A percentile compares a stretch with the other conserved stretches of the same genome.
phyloP scores from a whole-genome alignment of 805 yeast genomes.

The Saturnispora sekii region DNA sequence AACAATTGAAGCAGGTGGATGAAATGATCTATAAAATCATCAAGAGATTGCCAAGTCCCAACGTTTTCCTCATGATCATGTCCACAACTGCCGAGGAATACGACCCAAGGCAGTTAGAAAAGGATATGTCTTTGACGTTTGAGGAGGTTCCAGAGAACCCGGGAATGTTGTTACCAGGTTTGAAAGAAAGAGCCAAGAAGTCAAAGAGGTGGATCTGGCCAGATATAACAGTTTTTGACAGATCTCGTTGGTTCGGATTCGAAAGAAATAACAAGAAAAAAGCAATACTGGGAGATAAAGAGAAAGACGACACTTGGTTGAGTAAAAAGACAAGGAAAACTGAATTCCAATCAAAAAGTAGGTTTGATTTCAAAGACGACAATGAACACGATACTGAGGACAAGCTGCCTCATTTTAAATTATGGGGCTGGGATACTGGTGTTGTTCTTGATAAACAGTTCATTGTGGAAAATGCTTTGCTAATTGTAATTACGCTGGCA shows the following conservation, averaged over 20 bases:
- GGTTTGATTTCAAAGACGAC: constrained; percentile 18
- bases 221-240: constrained; percentile 43
- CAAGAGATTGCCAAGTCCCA: constrained; percentile 70
- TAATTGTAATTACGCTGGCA: constrained; percentile 22
- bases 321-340: constrained; percentile 18
- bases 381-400: constrained; percentile 15
- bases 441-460: constrained; percentile 32
- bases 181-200: constrained; percentile 17
- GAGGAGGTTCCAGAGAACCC: constrained; percentile 28
- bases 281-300: constrained; percentile 7
- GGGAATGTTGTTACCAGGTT: constrained; percentile 24
- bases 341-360: constrained; percentile 7
- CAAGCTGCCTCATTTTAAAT: not conserved
- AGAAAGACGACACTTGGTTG: constrained; percentile 25
- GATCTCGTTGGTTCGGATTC: constrained; percentile 38
- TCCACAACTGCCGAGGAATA: constrained; percentile 25
- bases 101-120: constrained; percentile 14
- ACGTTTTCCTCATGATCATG: constrained; percentile 51
- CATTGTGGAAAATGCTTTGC: constrained; percentile 40
- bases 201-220: constrained; percentile 39
- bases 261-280: constrained; percentile 43
- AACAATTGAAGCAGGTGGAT: constrained; percentile 21
- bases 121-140: constrained; percentile 11
- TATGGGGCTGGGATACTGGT: constrained; percentile 3
- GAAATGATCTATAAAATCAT: constrained; percentile 39